These are phyloP conservation scores for Pythium angustatum DNA, from an alignment of 352 stramenopile species.

Conservation along the genomic window DNA sequence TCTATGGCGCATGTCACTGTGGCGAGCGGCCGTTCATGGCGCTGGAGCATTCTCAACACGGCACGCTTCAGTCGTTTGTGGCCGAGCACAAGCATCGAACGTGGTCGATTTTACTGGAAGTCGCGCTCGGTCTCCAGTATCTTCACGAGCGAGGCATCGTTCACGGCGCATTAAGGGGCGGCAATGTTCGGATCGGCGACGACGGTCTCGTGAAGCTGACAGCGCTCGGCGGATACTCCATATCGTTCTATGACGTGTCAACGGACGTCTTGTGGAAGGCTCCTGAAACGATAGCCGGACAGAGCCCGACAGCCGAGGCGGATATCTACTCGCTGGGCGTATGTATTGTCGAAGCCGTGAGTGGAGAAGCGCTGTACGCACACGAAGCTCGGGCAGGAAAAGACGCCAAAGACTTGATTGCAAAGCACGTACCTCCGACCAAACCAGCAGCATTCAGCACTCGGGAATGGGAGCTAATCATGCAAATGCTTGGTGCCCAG, in stretches of 20 bases:
- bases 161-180: neutral
- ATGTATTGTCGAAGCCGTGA: constrained; percentile 33
- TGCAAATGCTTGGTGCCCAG: neutral
- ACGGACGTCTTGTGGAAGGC: constrained; percentile 5
- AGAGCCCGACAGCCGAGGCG: neutral
- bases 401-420: neutral
- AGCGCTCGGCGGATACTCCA: constrained; percentile 9
- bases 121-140: constrained; percentile 58
- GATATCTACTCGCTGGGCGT: constrained; percentile 37
- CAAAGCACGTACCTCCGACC: neutral
- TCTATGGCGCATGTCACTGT: constrained; percentile 20
- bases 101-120: constrained; percentile 39
- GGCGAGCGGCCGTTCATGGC: constrained; percentile 5
- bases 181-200: constrained; percentile 31
- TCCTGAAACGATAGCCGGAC: constrained; percentile 20
- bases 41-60: constrained; percentile 5
- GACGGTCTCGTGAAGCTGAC: constrained; percentile 15
- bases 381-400: neutral
- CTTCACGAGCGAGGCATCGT: constrained; percentile 59
- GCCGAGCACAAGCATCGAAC: constrained; percentile 22
- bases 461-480: neutral
- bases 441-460: neutral
- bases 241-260: neutral
- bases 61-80: constrained; percentile 8
- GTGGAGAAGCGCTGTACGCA: constrained; percentile 2